phyloP scores from a whole-genome alignment of 805 yeast genomes.

The Peterozyma toletana region DNA sequence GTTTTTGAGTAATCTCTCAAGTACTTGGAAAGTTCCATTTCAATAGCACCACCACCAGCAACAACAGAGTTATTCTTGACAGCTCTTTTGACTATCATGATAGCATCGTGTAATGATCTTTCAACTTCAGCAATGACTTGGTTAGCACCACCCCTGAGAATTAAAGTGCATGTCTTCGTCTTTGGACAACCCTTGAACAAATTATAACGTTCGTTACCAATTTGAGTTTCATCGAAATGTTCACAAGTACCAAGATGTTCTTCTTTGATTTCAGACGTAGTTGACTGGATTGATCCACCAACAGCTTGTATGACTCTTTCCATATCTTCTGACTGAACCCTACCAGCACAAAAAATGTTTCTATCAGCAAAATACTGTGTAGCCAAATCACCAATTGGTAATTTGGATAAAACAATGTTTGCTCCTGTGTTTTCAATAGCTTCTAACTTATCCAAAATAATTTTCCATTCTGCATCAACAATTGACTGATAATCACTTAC shows the following conservation, averaged over 20 bases:
- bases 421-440: conserved; percentile 83
- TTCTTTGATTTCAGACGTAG: conserved; percentile 60
- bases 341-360: conserved; percentile 93
- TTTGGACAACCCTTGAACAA: conserved; percentile 87
- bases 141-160: conserved; percentile 96
- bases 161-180: conserved; percentile 88
- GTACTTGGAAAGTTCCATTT: conserved; percentile 90
- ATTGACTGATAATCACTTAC: conserved; percentile 92
- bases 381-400: conserved; percentile 98
- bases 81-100: conserved; percentile 96
- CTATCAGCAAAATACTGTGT: conserved; percentile 97
- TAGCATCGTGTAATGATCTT: conserved; percentile 95
- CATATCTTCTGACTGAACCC: conserved; percentile 86
- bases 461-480: conserved; percentile 99
- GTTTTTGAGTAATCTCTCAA: conserved; percentile 81
- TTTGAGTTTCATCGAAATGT: conserved; percentile 84
- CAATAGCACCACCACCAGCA: conserved; percentile 99
- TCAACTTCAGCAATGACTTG: conserved; percentile 99
- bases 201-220: conserved; percentile 94
- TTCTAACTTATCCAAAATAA: conserved; percentile 79
- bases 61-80: conserved; percentile 81
- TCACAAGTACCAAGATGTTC: conserved; percentile 82
- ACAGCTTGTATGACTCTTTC: conserved; percentile 89
- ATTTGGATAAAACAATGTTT: conserved; percentile 82
- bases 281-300: conserved; percentile 84